Evolutionary conservation across 2,329 filamentous ascomycete species (phyloP), one percentile per base, ranked within the genome.

Genomic region (Ascochyta clinopodiicola): DNA sequence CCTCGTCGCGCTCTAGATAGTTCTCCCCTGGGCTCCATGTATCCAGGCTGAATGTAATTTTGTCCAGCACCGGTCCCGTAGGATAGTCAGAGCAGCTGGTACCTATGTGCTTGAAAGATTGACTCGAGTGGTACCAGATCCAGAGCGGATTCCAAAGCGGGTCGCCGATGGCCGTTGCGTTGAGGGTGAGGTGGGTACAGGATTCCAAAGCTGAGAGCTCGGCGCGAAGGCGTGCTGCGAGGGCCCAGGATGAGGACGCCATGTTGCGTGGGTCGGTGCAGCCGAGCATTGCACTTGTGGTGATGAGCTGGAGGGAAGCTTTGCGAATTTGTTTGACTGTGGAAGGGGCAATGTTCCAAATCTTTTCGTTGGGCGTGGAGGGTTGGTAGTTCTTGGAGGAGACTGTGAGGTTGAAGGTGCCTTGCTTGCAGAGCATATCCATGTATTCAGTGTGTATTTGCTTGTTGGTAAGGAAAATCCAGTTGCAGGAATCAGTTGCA

Each of bases 121-220:
- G 69, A 2, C 63, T 62, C 1, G 72, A 66, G 25, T 75, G 71
- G 52, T 69, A 75, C 75, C 75, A 77, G 25, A 75, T 69, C 72
- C 72, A 75, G 1, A 76, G 62, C 8, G 75, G 75, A 37, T 76
- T 77, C 75, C 75, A 77, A 10, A 77, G 63, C 6, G 72, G 72
- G 43, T 76, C 71, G 2, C 71, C 70, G 17, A 75, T 66, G 22
- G 75, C 74, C 51, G 70, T 73, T 34, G 73, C 69, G 31, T 71
- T 52, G 53, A 73, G 60, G 17, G 69, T 65, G 46, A 70, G 60
- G 25, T 60, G 52, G 19, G 57, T 53, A 34, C 68, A 61, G 15
- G 60, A 61, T 1, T 46, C 34, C n/a, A 71, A 57, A 24, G 51
- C 37, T 13, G 59, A 57, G 36, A 72, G 62, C 59, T 70, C 56